Conservation (phyloP, 2,329 filamentous ascomycete species). For the Fusarium napiforme region DNA sequence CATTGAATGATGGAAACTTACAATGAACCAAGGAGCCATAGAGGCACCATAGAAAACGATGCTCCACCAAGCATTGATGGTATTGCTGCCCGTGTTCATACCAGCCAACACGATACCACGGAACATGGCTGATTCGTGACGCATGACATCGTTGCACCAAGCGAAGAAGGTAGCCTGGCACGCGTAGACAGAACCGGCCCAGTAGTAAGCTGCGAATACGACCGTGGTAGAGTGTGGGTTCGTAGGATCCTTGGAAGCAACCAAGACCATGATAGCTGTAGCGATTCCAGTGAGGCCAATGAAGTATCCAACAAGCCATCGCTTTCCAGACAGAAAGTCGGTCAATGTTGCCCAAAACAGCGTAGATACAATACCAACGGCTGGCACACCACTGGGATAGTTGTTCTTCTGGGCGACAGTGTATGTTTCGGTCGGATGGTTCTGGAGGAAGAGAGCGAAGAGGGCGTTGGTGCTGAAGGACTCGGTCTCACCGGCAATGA, state of each 20-base stretch:
- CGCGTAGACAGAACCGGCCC: slow-evolving; percentile 75
- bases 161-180: slow-evolving; percentile 81
- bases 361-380: slow-evolving; percentile 68
- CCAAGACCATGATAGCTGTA: slow-evolving; percentile 71
- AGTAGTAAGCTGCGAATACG: slow-evolving; percentile 75
- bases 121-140: slow-evolving; percentile 70
- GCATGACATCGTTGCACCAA: slow-evolving; percentile 78
- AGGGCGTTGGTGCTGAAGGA: slow-evolving; percentile 75
- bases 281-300: slow-evolving; percentile 72
- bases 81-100: slow-evolving; percentile 77
- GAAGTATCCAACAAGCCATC: slow-evolving; percentile 74
- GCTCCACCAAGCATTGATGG: slow-evolving; percentile 79
- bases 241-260: slow-evolving; percentile 56
- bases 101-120: slow-evolving; percentile 75
- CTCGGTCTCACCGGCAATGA: slow-evolving; percentile 77
- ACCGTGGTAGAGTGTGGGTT: slow-evolving; percentile 58
- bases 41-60: slow-evolving; percentile 76
- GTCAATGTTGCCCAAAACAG: slow-evolving; percentile 77
- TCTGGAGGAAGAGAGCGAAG: slow-evolving; percentile 61
- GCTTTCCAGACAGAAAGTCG: slow-evolving; percentile 70
- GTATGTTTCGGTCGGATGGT: slow-evolving; percentile 56
- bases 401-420: slow-evolving; percentile 63
- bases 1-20: slow-evolving; percentile 48
- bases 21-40: slow-evolving; percentile 73
- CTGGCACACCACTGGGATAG: slow-evolving; percentile 67